phyloP scores from a whole-genome alignment of 2,329 filamentous ascomycete species.

The Hirsutella minnesotensis region DNA sequence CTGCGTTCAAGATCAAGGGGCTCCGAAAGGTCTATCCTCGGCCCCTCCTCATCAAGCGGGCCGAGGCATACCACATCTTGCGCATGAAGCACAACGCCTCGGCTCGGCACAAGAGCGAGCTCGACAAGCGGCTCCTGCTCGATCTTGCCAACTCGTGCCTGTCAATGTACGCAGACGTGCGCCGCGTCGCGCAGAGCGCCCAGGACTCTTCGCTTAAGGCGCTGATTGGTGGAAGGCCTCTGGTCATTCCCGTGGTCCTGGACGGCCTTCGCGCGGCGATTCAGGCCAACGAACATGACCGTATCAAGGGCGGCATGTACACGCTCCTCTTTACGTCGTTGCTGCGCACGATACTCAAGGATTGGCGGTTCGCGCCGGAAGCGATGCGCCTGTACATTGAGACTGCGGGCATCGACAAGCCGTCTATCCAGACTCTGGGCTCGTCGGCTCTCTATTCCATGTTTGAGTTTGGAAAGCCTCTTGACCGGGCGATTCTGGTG shows the following conservation, averaged over 20 bases:
- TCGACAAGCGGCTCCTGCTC: conserved; percentile 74
- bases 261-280: conserved; percentile 68
- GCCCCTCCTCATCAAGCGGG: conserved; percentile 81
- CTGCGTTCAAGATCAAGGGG: conserved; percentile 89
- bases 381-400: conserved; percentile 83
- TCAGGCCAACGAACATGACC: conserved; percentile 68
- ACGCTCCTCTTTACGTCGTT: conserved; percentile 81
- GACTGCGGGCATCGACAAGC: conserved; percentile 81
- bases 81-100: conserved; percentile 89
- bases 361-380: conserved; percentile 92
- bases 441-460: conserved; percentile 72
- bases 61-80: conserved; percentile 88
- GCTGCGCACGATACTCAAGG: conserved; percentile 73
- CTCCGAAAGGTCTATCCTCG: conserved; percentile 86
- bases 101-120: conserved; percentile 74
- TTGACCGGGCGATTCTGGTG: conserved; percentile 76
- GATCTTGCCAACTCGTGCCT: conserved; percentile 85
- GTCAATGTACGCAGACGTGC: conserved; percentile 87
- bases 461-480: conserved; percentile 81
- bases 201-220: conserved; percentile 90
- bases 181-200: conserved; percentile 83
- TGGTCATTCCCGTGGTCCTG: conserved; percentile 84
- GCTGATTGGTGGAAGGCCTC: conserved; percentile 72
- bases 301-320: conserved; percentile 91
- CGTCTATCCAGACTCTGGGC: conserved; percentile 84